Evolutionary conservation across 306 rosid genomes (phyloP).

Genomic region (Medicago ruthenica): DNA sequence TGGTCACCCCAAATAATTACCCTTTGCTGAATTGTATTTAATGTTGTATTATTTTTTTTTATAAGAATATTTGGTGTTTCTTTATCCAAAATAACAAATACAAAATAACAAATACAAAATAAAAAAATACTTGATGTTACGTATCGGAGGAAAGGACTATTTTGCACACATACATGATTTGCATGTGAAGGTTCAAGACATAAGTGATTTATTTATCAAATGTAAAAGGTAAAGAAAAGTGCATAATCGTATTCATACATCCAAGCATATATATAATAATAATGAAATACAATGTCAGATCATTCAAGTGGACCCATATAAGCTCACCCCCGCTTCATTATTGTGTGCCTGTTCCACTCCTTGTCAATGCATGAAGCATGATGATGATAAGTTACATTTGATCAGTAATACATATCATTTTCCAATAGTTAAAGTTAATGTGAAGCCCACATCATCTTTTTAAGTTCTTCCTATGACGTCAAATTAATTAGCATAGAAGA

Average conservation of each 20-base stretch:
- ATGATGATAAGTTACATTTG: neutral
- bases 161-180: too few relatives aligned
- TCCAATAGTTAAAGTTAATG: neutral
- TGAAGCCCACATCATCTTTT: neutral
- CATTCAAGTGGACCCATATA: constrained; percentile 31
- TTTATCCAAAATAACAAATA: too few relatives aligned
- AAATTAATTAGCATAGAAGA: neutral
- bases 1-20: neutral
- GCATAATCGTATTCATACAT: neutral
- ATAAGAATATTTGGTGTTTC: too few relatives aligned
- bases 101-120: too few relatives aligned
- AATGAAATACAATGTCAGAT: constrained; percentile 24
- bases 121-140: too few relatives aligned
- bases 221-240: constrained; percentile 20
- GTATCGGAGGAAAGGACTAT: too few relatives aligned
- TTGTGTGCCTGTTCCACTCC: neutral
- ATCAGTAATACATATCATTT: neutral
- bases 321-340: constrained; percentile 31
- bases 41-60: too few relatives aligned
- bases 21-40: too few relatives aligned
- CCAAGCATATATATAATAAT: neutral
- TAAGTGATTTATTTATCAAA: neutral
- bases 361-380: constrained; percentile 17
- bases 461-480: neutral
- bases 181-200: too few relatives aligned